Evolutionary conservation across 2,329 filamentous ascomycete species (phyloP).

Genomic region (Whalleya microplaca): DNA sequence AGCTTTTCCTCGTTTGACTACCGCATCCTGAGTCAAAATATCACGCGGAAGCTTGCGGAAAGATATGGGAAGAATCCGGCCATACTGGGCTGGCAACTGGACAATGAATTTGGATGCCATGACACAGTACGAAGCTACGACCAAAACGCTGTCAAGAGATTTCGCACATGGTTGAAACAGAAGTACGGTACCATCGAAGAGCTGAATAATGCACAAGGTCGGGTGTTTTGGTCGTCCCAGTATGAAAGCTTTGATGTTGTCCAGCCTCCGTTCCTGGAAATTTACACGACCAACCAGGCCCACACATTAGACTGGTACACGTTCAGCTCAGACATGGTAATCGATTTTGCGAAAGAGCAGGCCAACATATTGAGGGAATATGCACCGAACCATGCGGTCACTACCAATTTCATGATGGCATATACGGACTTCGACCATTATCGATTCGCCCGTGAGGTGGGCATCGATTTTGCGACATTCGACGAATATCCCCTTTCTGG

Average conservation of each 20-base stretch:
- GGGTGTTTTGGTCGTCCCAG: conserved; percentile 30
- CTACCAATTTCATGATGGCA: conserved; percentile 26
- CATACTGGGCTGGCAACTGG: conserved; percentile 29
- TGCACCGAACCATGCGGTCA: conserved; percentile 24
- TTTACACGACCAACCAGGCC: conserved; percentile 28
- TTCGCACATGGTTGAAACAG: conserved; percentile 26
- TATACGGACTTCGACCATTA: conserved; percentile 29
- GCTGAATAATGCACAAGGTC: conserved; percentile 27
- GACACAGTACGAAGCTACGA: conserved; percentile 26
- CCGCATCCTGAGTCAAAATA: conserved; percentile 27
- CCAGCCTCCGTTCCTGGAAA: conserved; percentile 25
- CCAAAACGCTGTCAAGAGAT: conserved; percentile 21
- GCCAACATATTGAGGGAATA: conserved; percentile 22
- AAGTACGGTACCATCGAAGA: conserved; percentile 28
- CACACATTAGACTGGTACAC: conserved; percentile 30
- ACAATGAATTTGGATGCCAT: conserved; percentile 32
- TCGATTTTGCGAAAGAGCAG: conserved; percentile 30
- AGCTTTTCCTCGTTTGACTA: conserved; percentile 30
- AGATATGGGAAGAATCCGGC: conserved; percentile 23
- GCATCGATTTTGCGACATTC: conserved; percentile 26
- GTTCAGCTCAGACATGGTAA: conserved; percentile 31
- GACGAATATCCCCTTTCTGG: conserved; percentile 27
- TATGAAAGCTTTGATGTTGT: conserved; percentile 27
- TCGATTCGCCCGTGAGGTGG: conserved; percentile 26
- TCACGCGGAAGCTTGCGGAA: conserved; percentile 25